Conservation (phyloP, 805 yeast genomes). For the Suhomyces sp. region DNA sequence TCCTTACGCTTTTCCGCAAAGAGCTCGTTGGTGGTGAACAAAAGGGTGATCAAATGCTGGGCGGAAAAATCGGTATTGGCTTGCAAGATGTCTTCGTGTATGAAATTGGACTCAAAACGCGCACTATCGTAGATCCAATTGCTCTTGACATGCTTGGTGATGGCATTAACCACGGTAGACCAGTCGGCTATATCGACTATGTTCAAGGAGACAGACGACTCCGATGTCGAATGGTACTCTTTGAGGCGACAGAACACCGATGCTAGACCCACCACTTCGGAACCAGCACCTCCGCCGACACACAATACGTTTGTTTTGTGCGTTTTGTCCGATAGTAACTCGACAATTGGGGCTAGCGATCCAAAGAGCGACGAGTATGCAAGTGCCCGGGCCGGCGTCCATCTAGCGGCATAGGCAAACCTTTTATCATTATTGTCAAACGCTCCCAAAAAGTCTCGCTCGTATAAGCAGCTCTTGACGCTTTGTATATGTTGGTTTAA, state of each 20-base stretch:
- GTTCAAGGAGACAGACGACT: slow-evolving; percentile 42
- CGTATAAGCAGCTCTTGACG: slow-evolving; percentile 67
- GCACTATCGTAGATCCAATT: slow-evolving; percentile 51
- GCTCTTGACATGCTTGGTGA: slow-evolving; percentile 42
- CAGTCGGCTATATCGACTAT: slow-evolving; percentile 81
- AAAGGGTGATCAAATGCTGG: slow-evolving; percentile 53
- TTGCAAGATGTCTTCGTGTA: slow-evolving; percentile 29
- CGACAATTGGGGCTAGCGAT: slow-evolving; percentile 42
- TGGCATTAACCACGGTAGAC: slow-evolving; percentile 49
- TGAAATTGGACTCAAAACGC: slow-evolving; percentile 27
- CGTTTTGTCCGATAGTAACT: slow-evolving; percentile 32
- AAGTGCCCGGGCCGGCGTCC: slow-evolving; percentile 83
- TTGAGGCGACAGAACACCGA: slow-evolving; percentile 51
- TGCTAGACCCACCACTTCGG: slow-evolving; percentile 67
- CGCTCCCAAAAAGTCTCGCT: slow-evolving; percentile 69
- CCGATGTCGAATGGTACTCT: slow-evolving; percentile 29
- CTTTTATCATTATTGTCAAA: slow-evolving; percentile 62
- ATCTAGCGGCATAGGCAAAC: slow-evolving; percentile 74
- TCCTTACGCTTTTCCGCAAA: slow-evolving; percentile 65
- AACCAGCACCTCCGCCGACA: slow-evolving; percentile 90
- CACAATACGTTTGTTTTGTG: slow-evolving; percentile 46
- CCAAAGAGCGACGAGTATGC: slow-evolving; percentile 69
- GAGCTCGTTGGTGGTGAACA: slow-evolving; percentile 86
- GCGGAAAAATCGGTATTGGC: slow-evolving; percentile 11
- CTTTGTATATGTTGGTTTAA: slow-evolving; percentile 52